Base-by-base conservation (phyloP, 2,329 filamentous ascomycete genomes). In the Phaeophleospora eucalypticola region DNA sequence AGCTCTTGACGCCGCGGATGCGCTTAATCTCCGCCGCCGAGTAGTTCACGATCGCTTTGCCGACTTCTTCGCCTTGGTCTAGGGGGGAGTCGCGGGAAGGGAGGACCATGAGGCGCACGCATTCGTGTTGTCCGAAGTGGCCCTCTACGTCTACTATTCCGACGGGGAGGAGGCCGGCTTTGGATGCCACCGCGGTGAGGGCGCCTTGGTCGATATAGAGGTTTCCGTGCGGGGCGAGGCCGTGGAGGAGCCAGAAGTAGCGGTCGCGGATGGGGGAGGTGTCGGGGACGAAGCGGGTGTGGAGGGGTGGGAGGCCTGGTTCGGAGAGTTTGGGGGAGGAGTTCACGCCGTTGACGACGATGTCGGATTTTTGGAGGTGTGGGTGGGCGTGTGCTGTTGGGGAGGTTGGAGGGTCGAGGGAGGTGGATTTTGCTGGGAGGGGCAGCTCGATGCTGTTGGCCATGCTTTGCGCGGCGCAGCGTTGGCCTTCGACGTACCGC, bases 211-310 rank as follows among this genome's bases (percentile, higher is more conserved):
- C 93, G 59, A 98, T 94, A 71, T 88, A 97, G 19, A 98, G 66
- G 2, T 86, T 95, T 12, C 93, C 93, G 61, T 95, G 90, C 0
- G 93, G 89, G 18, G 84, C 83, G 9, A 96, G 81, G 8, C 91
- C 93, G 68, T 98, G 89, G 0, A 97, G 78, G 40, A 98, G 83
- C 93, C 93, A 98, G 76, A 98, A 97, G 65, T 93, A 89, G 52
- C 91, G 85, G 66, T 96, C 93, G 46, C 89, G 83, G 49, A 97
- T 93, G 1, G 91, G 90, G 19, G 87, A 82, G 0, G 79, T 74
- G 8, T 89, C 89, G 0, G 90, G 89, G 10, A 95, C 76, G 75
- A 98, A 98, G 47, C 93, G 84, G 2, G 93, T 98, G 69, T 98
- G 93, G 3, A 95, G 73, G 1, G 90, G 81, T 9, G 62, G 42